These are phyloP conservation scores for Nadsonia starkeyi-henricii DNA, from an alignment of 1,139 yeast genomes.

Conservation along the genomic window DNA sequence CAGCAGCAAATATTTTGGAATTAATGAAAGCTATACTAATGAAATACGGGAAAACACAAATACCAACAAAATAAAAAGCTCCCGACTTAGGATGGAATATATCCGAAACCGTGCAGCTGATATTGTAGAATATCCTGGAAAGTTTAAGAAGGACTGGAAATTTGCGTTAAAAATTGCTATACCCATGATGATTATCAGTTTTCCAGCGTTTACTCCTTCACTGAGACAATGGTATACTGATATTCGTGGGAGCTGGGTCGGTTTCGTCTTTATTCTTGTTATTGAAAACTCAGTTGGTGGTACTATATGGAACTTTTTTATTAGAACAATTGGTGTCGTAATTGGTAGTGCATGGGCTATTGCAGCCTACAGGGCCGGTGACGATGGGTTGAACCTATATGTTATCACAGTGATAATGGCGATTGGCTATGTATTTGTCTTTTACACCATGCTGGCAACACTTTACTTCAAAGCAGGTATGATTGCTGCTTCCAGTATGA, in stretches of 20 bases:
- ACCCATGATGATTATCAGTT: conserved; percentile 32
- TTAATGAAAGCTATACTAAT: background rate
- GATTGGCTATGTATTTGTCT: conserved; percentile 33
- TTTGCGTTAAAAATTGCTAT: conserved; percentile 34
- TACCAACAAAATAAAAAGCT: background rate
- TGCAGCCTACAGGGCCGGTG: conserved; percentile 31
- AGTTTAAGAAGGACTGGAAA: conserved; percentile 25
- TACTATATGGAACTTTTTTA: conserved; percentile 32
- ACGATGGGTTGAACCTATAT: conserved; percentile 27
- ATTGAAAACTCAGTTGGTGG: conserved; percentile 38
- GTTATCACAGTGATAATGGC: conserved; percentile 31
- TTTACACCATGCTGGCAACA: conserved; percentile 30
- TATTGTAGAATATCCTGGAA: conserved; percentile 16
- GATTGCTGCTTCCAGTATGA: conserved; percentile 33
- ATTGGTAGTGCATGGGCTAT: conserved; percentile 38
- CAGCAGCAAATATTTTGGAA: background rate
- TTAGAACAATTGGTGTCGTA: conserved; percentile 34
- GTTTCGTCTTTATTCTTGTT: conserved; percentile 36
- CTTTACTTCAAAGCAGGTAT: conserved; percentile 38
- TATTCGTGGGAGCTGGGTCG: conserved; percentile 37
- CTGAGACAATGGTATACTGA: conserved; percentile 32
- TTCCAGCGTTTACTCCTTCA: conserved; percentile 35
- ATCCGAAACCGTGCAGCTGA: conserved; percentile 9
- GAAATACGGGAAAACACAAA: background rate
- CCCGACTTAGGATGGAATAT: background rate